A percentile compares a stretch with the other conserved stretches of the same genome.
phyloP scores from a whole-genome alignment of 768 basidiomycete species.

The Russula olivacea region DNA sequence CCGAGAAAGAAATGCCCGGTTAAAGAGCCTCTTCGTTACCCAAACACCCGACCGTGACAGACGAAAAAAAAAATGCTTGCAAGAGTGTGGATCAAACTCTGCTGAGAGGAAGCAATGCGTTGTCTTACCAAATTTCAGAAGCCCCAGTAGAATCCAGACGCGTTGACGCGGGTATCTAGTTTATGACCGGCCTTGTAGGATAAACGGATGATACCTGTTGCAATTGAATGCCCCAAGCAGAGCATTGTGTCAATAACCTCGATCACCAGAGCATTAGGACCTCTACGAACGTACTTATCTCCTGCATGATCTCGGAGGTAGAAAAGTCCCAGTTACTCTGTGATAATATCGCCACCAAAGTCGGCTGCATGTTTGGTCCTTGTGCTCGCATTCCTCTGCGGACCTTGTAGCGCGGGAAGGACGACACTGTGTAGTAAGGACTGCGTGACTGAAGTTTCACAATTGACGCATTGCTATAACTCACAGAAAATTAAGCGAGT shows the following conservation, averaged over 20 bases:
- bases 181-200: neutral
- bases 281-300: neutral
- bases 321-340: neutral
- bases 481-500: neutral
- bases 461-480: too few species aligned
- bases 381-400: neutral
- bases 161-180: neutral
- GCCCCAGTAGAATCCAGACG: neutral
- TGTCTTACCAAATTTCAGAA: neutral
- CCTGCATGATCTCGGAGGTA: neutral
- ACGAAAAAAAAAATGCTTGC: neutral
- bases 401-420: neutral
- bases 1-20: neutral
- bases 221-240: too few species aligned
- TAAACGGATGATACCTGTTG: neutral
- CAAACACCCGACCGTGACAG: neutral
- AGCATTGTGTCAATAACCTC: neutral
- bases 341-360: neutral
- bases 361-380: neutral
- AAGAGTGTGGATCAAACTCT: neutral
- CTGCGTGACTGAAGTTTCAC: neutral
- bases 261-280: neutral
- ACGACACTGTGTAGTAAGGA: too few species aligned
- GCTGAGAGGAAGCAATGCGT: neutral
- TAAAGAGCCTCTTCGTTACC: neutral